Evolutionary conservation across 495 filamentous ascomycete genomes (phyloP).

Genomic region (Usnea hakonensis): DNA sequence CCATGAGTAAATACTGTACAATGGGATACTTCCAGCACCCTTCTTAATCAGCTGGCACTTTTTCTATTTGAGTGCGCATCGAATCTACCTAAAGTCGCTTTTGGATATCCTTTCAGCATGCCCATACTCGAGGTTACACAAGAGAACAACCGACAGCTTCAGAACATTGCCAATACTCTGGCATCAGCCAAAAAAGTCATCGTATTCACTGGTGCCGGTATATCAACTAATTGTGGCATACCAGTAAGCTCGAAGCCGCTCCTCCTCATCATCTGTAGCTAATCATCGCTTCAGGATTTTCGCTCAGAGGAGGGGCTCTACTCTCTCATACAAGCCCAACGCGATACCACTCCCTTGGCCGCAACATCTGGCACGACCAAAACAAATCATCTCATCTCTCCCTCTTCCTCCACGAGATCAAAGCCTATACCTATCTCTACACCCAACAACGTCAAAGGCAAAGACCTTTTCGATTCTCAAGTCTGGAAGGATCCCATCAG

Average conservation of each 20-base stretch:
- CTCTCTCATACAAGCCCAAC: conserved; percentile 58
- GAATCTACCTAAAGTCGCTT: neutral
- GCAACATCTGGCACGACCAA: neutral
- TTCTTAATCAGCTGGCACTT: neutral
- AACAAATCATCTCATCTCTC: neutral
- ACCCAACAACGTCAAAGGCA: conserved; percentile 53
- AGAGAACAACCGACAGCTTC: conserved; percentile 43
- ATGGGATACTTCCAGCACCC: neutral
- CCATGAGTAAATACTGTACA: no score
- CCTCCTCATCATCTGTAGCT: neutral
- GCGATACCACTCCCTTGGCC: conserved; percentile 31
- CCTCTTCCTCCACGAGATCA: neutral
- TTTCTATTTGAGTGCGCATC: neutral
- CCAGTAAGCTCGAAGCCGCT: conserved; percentile 40
- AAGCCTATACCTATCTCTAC: neutral
- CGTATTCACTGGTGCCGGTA: conserved; percentile 62
- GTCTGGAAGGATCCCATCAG: conserved; percentile 56
- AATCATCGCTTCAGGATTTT: conserved; percentile 48
- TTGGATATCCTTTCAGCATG: conserved; percentile 9
- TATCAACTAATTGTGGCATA: conserved; percentile 66
- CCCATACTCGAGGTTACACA: conserved; percentile 18
- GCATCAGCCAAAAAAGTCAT: conserved; percentile 55
- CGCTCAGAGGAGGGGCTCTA: conserved; percentile 64
- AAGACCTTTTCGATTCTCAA: conserved; percentile 58
- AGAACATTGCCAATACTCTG: conserved; percentile 53